A percentile compares a stretch with the other conserved stretches of the same genome.
phyloP scores from a whole-genome alignment of 805 yeast genomes.

The Wickerhamomyces bisporus region DNA sequence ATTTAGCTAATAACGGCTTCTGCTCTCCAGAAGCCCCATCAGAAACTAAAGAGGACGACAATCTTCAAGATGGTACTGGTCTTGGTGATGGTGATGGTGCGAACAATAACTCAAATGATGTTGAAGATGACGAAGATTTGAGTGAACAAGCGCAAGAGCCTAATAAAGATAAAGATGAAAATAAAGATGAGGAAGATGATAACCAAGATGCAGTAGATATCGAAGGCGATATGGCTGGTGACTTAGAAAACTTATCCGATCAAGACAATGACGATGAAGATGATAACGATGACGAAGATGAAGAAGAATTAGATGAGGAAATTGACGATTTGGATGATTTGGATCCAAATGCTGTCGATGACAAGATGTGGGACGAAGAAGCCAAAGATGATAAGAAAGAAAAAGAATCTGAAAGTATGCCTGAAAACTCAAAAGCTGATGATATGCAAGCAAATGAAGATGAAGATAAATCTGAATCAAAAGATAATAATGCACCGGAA shows the following conservation, averaged over 20 bases:
- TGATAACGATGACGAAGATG: conserved; percentile 45
- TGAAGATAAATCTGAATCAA: conserved; percentile 29
- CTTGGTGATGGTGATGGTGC: conserved; percentile 93
- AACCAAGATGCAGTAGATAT: conserved; percentile 89
- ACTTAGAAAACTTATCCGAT: conserved; percentile 71
- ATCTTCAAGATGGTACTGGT: conserved; percentile 82
- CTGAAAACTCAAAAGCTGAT: conserved; percentile 49
- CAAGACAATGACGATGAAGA: conserved; percentile 59
- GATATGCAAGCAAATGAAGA: conserved; percentile 36
- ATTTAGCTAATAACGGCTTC: conserved; percentile 75
- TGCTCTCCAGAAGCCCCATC: conserved; percentile 83
- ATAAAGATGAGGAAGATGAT: conserved; percentile 61
- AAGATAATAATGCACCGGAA: conserved; percentile 29
- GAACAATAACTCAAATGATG: conserved; percentile 71
- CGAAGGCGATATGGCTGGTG: conserved; percentile 97
- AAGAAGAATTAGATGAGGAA: conserved; percentile 81
- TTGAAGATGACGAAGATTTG: conserved; percentile 88
- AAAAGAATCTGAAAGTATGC: conserved; percentile 70
- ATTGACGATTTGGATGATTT: conserved; percentile 83
- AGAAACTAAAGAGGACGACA: conserved; percentile 56
- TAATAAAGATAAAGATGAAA: conserved; percentile 65
- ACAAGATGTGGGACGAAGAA: conserved; percentile 97
- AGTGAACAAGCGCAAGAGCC: conserved; percentile 65
- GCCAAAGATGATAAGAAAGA: conserved; percentile 72
- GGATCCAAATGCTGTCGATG: conserved; percentile 94